A percentile compares a stretch with the other conserved stretches of the same genome.
phyloP scores from a whole-genome alignment of 2,329 filamentous ascomycete genomes.

The Teratosphaeria gauchensis region DNA sequence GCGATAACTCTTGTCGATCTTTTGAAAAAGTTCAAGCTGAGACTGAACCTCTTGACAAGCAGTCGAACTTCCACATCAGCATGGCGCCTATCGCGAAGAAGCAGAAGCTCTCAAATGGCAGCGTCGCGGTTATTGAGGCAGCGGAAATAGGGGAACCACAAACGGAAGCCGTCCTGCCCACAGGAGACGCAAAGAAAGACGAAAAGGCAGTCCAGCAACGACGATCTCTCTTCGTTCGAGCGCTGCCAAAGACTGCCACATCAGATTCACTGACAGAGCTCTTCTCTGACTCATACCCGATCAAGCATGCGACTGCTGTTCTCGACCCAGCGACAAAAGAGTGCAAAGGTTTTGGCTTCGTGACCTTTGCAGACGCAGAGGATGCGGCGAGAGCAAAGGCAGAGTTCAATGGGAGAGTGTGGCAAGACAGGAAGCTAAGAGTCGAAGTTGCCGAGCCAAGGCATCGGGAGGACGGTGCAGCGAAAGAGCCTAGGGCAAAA shows the following conservation, averaged over 20 bases:
- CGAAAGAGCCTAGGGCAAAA: conserved; percentile 42
- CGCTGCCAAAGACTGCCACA: conserved; percentile 67
- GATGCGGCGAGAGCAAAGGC: conserved; percentile 74
- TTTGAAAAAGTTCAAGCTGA: not conserved
- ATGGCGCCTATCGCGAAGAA: conserved; percentile 25
- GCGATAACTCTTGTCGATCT: not conserved
- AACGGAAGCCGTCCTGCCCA: not conserved
- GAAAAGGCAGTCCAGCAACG: conserved; percentile 14
- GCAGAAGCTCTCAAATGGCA: conserved; percentile 21
- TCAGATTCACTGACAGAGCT: conserved; percentile 74
- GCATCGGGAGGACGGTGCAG: conserved; percentile 48
- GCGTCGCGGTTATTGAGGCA: conserved; percentile 12
- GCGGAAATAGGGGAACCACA: not conserved
- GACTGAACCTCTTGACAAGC: not conserved
- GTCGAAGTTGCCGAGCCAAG: conserved; percentile 83
- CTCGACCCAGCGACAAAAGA: conserved; percentile 74
- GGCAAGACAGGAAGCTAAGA: conserved; percentile 72
- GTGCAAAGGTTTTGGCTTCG: conserved; percentile 90
- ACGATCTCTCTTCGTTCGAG: conserved; percentile 73
- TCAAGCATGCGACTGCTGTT: conserved; percentile 94
- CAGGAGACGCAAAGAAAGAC: conserved; percentile 6
- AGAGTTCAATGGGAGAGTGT: conserved; percentile 66
- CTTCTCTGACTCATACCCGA: conserved; percentile 87
- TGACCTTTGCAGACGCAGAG: conserved; percentile 89
- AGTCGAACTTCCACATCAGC: not conserved